Evolutionary conservation across 495 filamentous ascomycete genomes (phyloP), one percentile per base, ranked within the genome.

Genomic region (Acidiella bohemica): DNA sequence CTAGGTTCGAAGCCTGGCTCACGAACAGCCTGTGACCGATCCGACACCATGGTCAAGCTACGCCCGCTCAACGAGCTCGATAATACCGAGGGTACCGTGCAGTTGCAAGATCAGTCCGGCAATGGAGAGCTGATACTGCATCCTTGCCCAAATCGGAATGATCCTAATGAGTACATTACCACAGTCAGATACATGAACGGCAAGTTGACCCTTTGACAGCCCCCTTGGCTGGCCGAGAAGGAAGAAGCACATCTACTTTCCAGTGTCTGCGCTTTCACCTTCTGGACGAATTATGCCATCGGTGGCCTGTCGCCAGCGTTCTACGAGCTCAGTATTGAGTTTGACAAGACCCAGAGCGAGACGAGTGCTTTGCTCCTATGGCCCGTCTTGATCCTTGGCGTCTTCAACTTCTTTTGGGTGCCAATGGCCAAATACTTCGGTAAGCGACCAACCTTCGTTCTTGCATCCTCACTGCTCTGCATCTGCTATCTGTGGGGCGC

Each of bases 391-490:
- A 53, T 58, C 1, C 46, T 59, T 9, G 57, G 57, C 0, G 8
- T 54, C 1, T 59, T 59, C 35, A 59, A 59, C 39, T 59, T 59
- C 47, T 52, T 59, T 32, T 59, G 57, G 57, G 57, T 59, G 7
- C 57, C 57, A 3, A 31, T 59, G 7, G 57, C 57, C 1, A 58
- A 57, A 28, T 57, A 56, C 36, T 55, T 59, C 31, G 56, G 57
- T n/a, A 58, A 59, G 36, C 41, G 57, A 20, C 57, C 57, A 16
- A 37, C 58, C 21, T 59, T 59, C 27, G 54, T 57, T 13, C 53
- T 59, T 22, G 40, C 53, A 3, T 51, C 41, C 4, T 36, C 53
- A 4, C 41, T 59, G 23, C 53, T 59, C 13, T 52, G 46, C 32
- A 28, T 54, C 7, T 47, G 35, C 39, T 55, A 55, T 32, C 43